These are phyloP conservation scores for Bertia moriformis DNA, from an alignment of 2,329 filamentous ascomycete genomes.

Conservation along the genomic window DNA sequence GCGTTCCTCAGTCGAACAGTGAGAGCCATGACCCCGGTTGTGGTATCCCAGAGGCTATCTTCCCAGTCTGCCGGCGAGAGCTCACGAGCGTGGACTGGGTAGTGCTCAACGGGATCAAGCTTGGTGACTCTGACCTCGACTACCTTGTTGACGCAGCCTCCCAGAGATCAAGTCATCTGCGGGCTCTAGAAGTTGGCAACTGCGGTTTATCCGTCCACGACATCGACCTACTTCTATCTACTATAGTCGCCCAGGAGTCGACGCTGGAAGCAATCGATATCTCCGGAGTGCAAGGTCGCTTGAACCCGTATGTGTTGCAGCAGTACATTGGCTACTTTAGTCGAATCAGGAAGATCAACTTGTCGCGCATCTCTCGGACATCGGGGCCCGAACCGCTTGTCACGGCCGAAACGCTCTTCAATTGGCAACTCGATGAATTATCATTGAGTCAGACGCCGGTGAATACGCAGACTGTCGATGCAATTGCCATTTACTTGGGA, in stretches of 20 bases:
- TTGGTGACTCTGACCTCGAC: slow-evolving; percentile 59
- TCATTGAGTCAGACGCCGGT: slow-evolving; percentile 46
- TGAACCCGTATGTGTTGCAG: slow-evolving; percentile 50
- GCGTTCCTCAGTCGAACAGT: slow-evolving; percentile 34
- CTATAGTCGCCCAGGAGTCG: slow-evolving; percentile 47
- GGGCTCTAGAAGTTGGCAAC: slow-evolving; percentile 51
- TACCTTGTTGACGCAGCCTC: slow-evolving; percentile 52
- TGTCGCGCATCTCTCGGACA: slow-evolving; percentile 50
- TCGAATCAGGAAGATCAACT: slow-evolving; percentile 48
- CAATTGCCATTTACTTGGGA: slow-evolving; percentile 48
- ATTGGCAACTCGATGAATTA: slow-evolving; percentile 54
- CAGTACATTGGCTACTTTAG: slow-evolving; percentile 52
- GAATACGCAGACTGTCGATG: slow-evolving; percentile 45
- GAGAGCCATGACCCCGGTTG: slow-evolving; percentile 42
- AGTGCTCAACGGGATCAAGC: slow-evolving; percentile 49
- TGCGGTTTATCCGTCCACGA: slow-evolving; percentile 43
- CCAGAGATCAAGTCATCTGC: slow-evolving; percentile 46
- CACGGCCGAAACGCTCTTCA: slow-evolving; percentile 47
- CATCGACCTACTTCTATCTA: slow-evolving; percentile 48
- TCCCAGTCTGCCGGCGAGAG: slow-evolving; percentile 51
- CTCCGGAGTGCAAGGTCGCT: slow-evolving; percentile 49
- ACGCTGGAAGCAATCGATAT: slow-evolving; percentile 55
- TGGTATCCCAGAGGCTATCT: slow-evolving; percentile 55
- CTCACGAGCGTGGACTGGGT: slow-evolving; percentile 61
- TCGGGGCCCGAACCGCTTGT: slow-evolving; percentile 50